Conservation (phyloP, 768 basidiomycete genomes). For the Psilocybe sp. region DNA sequence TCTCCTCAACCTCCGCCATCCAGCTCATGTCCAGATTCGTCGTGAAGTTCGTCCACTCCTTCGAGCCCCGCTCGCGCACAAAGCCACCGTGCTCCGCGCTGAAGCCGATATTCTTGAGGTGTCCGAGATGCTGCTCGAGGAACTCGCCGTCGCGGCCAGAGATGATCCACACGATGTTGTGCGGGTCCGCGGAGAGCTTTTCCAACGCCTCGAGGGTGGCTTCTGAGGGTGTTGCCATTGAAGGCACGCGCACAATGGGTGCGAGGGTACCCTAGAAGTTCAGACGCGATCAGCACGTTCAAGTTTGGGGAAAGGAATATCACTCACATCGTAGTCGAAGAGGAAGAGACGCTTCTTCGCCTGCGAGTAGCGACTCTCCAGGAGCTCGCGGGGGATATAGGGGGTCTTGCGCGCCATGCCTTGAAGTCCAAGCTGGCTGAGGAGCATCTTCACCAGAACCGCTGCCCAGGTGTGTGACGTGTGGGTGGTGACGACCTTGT, state of each 20-base stretch:
- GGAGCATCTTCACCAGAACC: constrained; percentile 82
- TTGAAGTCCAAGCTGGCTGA: constrained; percentile 76
- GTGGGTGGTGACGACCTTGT: constrained; percentile 86
- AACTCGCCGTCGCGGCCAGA: constrained; percentile 94
- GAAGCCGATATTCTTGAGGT: constrained; percentile 80
- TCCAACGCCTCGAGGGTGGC: constrained; percentile 73
- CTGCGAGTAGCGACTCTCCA: constrained; percentile 58
- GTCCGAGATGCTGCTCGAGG: constrained; percentile 88
- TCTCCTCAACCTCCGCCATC: constrained; percentile 94
- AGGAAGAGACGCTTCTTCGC: constrained; percentile 86
- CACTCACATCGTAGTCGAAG: constrained; percentile 91
- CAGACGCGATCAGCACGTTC: background rate
- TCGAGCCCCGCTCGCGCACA: constrained; percentile 66
- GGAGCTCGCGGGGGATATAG: constrained; percentile 61
- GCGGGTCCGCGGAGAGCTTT: constrained; percentile 72
- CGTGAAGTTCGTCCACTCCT: constrained; percentile 86
- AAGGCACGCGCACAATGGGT: constrained; percentile 93
- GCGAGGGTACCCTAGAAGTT: constrained; percentile 80
- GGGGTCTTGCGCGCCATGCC: constrained; percentile 85
- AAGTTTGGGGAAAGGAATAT: constrained; percentile 3
- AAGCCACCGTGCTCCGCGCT: constrained; percentile 96
- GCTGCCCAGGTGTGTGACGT: constrained; percentile 96
- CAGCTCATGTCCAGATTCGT: constrained; percentile 92
- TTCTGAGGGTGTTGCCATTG: constrained; percentile 79
- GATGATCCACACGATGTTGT: constrained; percentile 95